Conservation (phyloP, 495 filamentous ascomycete species). For the Cenococcum geophilum region DNA sequence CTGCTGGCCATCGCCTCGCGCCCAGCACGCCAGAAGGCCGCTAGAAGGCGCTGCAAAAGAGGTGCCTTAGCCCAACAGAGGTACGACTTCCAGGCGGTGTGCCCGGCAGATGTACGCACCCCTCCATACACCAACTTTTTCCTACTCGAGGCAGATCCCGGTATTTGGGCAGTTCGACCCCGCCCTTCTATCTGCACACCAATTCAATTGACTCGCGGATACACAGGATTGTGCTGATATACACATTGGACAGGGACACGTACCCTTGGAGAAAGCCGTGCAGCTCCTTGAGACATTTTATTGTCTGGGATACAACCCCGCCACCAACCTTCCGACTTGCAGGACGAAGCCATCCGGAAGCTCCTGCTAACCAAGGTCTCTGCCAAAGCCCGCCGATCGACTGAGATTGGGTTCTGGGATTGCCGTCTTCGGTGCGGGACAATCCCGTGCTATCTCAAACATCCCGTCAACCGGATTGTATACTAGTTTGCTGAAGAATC, state of each 20-base stretch:
- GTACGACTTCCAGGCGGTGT: not conserved
- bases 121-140: not conserved
- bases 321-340: not conserved
- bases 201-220: not conserved
- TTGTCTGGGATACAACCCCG: not conserved
- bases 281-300: not conserved
- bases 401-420: too few species aligned
- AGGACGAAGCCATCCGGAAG: not conserved
- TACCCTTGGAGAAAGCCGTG: not conserved
- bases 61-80: not conserved
- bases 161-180: conserved; percentile 1
- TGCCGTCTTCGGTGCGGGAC: too few species aligned
- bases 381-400: not conserved
- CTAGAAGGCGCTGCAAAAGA: not conserved
- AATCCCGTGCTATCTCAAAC: too few species aligned
- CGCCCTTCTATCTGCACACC: not conserved
- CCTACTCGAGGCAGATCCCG: not conserved
- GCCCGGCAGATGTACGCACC: not conserved
- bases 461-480: too few species aligned
- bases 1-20: not conserved
- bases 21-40: not conserved
- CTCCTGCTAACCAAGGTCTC: not conserved
- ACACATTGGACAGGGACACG: not conserved
- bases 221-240: not conserved
- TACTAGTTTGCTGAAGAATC: too few species aligned